These are phyloP conservation scores for Cordyceps farinosa DNA, from an alignment of 2,329 filamentous ascomycete species.

Conservation along the genomic window DNA sequence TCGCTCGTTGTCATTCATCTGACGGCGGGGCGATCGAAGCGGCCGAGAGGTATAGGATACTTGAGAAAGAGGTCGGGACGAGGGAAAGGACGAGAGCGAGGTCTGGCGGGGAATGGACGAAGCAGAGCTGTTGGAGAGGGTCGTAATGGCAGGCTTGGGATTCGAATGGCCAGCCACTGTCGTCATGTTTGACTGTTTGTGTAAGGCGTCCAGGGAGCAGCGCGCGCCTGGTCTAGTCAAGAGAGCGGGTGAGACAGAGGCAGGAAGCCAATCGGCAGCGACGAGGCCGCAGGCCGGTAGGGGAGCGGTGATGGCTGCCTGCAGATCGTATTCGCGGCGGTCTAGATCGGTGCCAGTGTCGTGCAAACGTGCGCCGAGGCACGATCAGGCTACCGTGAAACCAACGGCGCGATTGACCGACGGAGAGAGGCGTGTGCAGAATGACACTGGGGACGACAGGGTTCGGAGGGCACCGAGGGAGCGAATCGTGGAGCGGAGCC, in stretches of 20 bases:
- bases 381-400: not conserved
- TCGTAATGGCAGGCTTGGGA: conserved; percentile 36
- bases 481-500: conserved; percentile 13
- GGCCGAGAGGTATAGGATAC: conserved; percentile 54
- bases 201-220: not conserved
- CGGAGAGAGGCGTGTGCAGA: not conserved
- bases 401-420: not conserved
- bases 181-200: conserved; percentile 31
- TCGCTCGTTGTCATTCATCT: conserved; percentile 50
- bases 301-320: not conserved
- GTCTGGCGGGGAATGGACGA: conserved; percentile 35
- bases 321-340: not conserved
- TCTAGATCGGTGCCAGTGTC: not conserved
- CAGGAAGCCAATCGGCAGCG: conserved; percentile 1
- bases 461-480: not conserved
- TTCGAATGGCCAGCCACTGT: conserved; percentile 42
- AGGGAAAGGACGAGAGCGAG: conserved; percentile 63
- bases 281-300: not conserved
- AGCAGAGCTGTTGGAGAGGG: conserved; percentile 31
- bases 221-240: not conserved
- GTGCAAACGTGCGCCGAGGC: not conserved
- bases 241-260: not conserved
- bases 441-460: not conserved
- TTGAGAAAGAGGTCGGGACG: conserved; percentile 55
- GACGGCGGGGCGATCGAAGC: conserved; percentile 53